These are phyloP conservation scores for Hypoxylon intermedium DNA, from an alignment of 495 filamentous ascomycete species.

Conservation along the genomic window DNA sequence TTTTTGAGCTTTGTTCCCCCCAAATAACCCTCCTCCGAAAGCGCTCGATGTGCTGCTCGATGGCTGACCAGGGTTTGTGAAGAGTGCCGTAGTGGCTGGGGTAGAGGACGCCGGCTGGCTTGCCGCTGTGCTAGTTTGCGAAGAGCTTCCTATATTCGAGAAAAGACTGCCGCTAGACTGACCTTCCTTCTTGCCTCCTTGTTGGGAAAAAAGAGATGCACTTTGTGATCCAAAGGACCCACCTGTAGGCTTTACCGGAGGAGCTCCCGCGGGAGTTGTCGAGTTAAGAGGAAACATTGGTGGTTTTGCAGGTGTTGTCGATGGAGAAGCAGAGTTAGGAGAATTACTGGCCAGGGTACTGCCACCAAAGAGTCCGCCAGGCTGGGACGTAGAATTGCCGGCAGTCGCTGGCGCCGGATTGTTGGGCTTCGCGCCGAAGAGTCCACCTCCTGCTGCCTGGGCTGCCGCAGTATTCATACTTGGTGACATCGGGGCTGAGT, in stretches of 20 bases:
- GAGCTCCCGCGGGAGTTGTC: constrained; percentile 70
- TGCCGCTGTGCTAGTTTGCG: constrained; percentile 21
- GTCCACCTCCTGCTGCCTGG: constrained; percentile 42
- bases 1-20: too few species aligned
- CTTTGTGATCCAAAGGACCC: constrained; percentile 29
- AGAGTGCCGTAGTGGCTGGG: constrained; percentile 16
- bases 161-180: constrained; percentile 27
- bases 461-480: constrained; percentile 50
- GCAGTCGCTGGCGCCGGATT: constrained; percentile 19
- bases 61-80: constrained; percentile 20
- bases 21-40: constrained; percentile 23
- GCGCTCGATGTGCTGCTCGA: constrained; percentile 16
- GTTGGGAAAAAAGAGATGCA: constrained; percentile 30
- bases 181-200: constrained; percentile 26
- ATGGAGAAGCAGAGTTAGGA: constrained; percentile 12
- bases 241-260: constrained; percentile 50
- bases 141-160: constrained; percentile 6
- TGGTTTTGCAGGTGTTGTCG: constrained; percentile 47
- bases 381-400: constrained; percentile 40
- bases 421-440: constrained; percentile 32
- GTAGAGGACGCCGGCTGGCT: constrained; percentile 25
- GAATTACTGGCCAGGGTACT: constrained; percentile 45
- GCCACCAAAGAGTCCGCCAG: constrained; percentile 51
- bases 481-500: constrained; percentile 39
- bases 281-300: constrained; percentile 59